A percentile compares a stretch with the other conserved stretches of the same genome.
These are phyloP conservation scores for Diaporthe citriasiana DNA, from an alignment of 2,329 filamentous ascomycete species.

Conservation along the genomic window DNA sequence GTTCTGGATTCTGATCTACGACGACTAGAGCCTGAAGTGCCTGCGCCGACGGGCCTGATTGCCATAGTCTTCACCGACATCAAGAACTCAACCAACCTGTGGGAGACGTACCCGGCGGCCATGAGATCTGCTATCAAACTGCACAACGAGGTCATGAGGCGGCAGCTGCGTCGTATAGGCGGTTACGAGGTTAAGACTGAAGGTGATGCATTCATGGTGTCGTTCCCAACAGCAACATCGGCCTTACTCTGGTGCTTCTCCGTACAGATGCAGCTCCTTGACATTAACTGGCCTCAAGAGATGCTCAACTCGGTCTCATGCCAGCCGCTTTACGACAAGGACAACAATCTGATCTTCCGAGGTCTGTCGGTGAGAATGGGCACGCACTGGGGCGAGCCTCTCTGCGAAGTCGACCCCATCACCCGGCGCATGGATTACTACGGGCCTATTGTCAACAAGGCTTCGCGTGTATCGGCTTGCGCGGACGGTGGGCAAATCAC, in stretches of 20 bases:
- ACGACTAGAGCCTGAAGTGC: slow-evolving; percentile 89
- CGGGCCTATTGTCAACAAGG: slow-evolving; percentile 98
- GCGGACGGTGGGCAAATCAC: slow-evolving; percentile 98
- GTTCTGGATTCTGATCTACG: slow-evolving; percentile 89
- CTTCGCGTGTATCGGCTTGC: slow-evolving; percentile 91
- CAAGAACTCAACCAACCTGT: slow-evolving; percentile 96
- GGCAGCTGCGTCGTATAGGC: slow-evolving; percentile 92
- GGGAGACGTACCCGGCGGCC: slow-evolving; percentile 94
- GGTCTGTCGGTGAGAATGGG: slow-evolving; percentile 98
- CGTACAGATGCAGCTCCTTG: slow-evolving; percentile 88
- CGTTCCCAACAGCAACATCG: slow-evolving; percentile 95
- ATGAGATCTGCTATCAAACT: slow-evolving; percentile 98
- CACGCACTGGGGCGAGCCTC: slow-evolving; percentile 93
- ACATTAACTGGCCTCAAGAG: slow-evolving; percentile 93
- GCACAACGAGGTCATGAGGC: slow-evolving; percentile 96
- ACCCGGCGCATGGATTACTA: slow-evolving; percentile 99
- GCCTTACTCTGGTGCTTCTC: slow-evolving; percentile 97
- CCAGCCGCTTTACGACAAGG: slow-evolving; percentile 84
- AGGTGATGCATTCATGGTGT: slow-evolving; percentile 99
- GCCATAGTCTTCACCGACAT: slow-evolving; percentile 99
- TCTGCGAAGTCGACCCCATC: slow-evolving; percentile 95
- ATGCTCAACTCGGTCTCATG: slow-evolving; percentile 90
- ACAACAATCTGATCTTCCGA: slow-evolving; percentile 91
- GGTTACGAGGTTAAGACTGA: slow-evolving; percentile 99
- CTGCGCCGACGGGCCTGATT: slow-evolving; percentile 90